Evolutionary conservation across 2,329 filamentous ascomycete species (phyloP).

Genomic region (Thielaviopsis euricoi): DNA sequence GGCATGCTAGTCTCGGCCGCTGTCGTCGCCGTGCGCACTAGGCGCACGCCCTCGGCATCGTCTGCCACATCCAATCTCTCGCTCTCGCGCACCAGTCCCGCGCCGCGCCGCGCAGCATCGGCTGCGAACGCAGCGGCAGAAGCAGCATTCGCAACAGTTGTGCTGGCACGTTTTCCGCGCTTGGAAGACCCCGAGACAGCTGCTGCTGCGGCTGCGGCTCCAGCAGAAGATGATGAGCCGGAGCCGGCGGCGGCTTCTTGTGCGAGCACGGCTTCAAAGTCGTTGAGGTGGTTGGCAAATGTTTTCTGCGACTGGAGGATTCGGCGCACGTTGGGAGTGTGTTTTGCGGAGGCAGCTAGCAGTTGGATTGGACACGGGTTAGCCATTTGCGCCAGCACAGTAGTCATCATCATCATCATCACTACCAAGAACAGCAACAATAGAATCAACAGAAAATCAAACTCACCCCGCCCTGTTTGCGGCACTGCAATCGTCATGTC

Average conservation of each 20-base stretch:
- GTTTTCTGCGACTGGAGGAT: slow-evolving; percentile 70
- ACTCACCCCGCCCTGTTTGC: slow-evolving; percentile 29
- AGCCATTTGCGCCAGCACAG: no score
- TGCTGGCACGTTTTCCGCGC: not conserved
- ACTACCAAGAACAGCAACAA: not conserved
- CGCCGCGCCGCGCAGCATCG: not conserved
- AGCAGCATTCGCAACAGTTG: slow-evolving; percentile 18
- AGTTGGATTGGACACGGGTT: no score
- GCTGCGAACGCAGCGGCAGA: slow-evolving; percentile 17
- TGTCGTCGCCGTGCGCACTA: not conserved
- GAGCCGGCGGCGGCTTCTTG: slow-evolving; percentile 14
- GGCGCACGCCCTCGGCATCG: no score
- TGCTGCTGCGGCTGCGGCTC: not conserved
- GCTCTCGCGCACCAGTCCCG: not conserved
- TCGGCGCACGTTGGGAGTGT: slow-evolving; percentile 55
- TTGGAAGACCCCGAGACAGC: slow-evolving; percentile 6
- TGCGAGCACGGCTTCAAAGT: slow-evolving; percentile 52
- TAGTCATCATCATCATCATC: no score
- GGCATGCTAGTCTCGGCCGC: no score
- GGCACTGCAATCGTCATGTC: slow-evolving; percentile 59
- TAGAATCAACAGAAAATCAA: not conserved
- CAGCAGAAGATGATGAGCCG: not conserved
- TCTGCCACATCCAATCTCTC: not conserved
- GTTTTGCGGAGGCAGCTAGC: slow-evolving; percentile 23
- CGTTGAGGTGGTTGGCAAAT: slow-evolving; percentile 67